Conservation (phyloP, 306 rosid genomes). For the Heteromeles arbutifolia region DNA sequence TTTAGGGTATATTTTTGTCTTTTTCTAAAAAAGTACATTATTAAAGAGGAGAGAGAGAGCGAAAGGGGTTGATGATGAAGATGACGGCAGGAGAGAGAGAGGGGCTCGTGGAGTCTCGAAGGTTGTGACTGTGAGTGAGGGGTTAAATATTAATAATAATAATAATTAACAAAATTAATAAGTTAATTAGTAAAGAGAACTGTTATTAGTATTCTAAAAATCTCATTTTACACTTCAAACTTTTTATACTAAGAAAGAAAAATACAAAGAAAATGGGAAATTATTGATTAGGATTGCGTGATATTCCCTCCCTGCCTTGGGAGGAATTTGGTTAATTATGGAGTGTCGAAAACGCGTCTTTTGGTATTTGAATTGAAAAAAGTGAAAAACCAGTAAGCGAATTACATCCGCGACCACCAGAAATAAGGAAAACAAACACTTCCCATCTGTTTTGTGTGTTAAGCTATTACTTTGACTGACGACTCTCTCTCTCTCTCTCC, state of each 20-base stretch:
- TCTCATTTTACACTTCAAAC: too few species aligned
- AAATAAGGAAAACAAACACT: not conserved
- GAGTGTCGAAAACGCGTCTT: slow-evolving; percentile 1
- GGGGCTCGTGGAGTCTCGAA: slow-evolving; percentile 30
- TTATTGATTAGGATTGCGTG: slow-evolving; percentile 31
- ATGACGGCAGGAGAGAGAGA: slow-evolving; percentile 9
- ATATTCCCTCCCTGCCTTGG: slow-evolving; percentile 22
- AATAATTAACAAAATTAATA: not conserved
- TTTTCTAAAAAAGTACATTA: not conserved
- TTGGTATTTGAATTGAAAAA: not conserved
- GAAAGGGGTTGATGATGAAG: slow-evolving; percentile 1
- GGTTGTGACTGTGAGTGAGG: not conserved
- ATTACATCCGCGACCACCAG: not conserved
- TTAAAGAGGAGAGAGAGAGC: not conserved
- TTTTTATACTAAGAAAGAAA: too few species aligned
- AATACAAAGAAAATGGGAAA: slow-evolving; percentile 4
- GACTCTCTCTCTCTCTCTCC: not conserved
- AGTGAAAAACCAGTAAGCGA: not conserved
- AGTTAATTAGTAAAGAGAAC: too few species aligned
- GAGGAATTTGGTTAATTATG: not conserved
- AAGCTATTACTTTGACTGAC: not conserved
- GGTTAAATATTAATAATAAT: not conserved
- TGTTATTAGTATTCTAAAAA: too few species aligned
- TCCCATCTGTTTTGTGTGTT: not conserved
- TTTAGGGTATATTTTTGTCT: slow-evolving; percentile 10